Evolutionary conservation across 176 grass and related monocot genomes (phyloP).

Genomic region (Oryza longistaminata): DNA sequence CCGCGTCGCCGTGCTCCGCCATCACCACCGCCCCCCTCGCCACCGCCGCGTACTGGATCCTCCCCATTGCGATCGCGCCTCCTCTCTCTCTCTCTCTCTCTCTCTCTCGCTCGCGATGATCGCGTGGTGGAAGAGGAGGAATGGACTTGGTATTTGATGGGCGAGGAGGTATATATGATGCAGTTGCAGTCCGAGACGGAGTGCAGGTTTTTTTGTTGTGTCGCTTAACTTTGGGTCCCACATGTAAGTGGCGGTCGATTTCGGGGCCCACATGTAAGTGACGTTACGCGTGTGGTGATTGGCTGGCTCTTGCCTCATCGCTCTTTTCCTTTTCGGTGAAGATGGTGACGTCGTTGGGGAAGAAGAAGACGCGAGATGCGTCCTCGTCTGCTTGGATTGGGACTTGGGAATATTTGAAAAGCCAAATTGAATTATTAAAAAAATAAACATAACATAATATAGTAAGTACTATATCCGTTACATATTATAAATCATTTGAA

Average conservation of each 20-base stretch:
- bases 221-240: background rate
- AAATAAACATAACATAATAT: no score
- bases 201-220: background rate
- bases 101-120: background rate
- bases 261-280: background rate
- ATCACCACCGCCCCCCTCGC: constrained; percentile 69
- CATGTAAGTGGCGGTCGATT: background rate
- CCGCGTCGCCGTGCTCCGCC: constrained; percentile 57
- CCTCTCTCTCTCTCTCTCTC: no score
- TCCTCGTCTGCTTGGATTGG: background rate
- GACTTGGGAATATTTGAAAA: background rate
- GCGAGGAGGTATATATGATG: background rate
- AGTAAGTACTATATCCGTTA: no score
- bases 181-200: background rate
- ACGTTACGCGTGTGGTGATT: background rate
- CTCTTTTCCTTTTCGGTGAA: background rate
- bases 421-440: background rate
- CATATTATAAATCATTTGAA: no score
- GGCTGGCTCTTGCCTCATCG: background rate
- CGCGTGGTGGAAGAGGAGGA: background rate
- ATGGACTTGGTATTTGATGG: background rate
- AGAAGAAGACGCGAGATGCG: background rate
- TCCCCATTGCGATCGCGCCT: background rate
- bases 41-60: constrained; percentile 78
- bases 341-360: background rate